phyloP scores from a whole-genome alignment of 208 protist genomes.

The Leishmania guyanensis region DNA sequence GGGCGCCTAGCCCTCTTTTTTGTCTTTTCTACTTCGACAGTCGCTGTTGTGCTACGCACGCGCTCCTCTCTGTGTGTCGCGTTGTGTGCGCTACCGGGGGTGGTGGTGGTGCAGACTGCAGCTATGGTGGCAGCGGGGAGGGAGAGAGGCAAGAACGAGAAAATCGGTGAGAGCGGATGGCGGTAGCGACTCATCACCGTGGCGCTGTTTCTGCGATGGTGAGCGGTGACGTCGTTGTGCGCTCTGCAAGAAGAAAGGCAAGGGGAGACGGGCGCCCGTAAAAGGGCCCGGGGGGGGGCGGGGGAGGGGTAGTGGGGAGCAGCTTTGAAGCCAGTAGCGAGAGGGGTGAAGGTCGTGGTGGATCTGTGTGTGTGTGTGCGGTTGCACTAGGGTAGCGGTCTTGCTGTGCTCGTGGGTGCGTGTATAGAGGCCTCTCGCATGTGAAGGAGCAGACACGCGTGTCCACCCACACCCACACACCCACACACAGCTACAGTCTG shows the following conservation, averaged over 20 bases:
- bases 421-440: too few relatives aligned
- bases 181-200: neutral
- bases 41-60: slow-evolving; percentile 2
- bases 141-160: neutral
- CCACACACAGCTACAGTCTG: neutral
- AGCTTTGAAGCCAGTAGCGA: too few relatives aligned
- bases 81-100: neutral
- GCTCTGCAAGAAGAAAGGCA: neutral
- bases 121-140: neutral
- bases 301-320: too few relatives aligned
- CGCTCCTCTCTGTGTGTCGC: neutral
- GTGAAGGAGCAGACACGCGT: too few relatives aligned
- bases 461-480: too few relatives aligned
- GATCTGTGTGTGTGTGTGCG: neutral
- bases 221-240: neutral
- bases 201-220: too few relatives aligned
- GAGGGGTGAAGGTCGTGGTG: neutral
- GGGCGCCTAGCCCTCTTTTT: neutral
- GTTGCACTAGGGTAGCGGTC: neutral
- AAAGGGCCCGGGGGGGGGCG: neutral
- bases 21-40: neutral
- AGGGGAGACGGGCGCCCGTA: neutral
- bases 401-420: neutral
- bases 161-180: neutral
- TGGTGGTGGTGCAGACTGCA: neutral